Evolutionary conservation across 352 stramenopile genomes (phyloP).

Genomic region (Globisporangium canariense): DNA sequence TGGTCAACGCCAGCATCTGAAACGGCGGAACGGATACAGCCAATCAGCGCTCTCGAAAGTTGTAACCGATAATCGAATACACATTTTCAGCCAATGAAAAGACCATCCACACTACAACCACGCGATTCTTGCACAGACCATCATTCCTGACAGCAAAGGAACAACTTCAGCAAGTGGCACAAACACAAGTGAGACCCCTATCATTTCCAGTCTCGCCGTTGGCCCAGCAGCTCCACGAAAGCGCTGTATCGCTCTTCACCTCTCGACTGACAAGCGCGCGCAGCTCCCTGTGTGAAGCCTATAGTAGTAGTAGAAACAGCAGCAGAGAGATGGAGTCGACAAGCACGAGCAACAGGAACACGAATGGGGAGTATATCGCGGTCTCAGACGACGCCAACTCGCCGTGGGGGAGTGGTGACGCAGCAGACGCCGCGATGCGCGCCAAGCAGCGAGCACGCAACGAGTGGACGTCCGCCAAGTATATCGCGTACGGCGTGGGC

Average conservation of each 20-base stretch:
- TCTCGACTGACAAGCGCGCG: not conserved
- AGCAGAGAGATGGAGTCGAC: not conserved
- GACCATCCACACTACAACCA: not conserved
- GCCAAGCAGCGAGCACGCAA: constrained; percentile 5
- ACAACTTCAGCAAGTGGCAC: not conserved
- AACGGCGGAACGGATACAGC: constrained; percentile 13
- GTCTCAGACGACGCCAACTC: constrained; percentile 12
- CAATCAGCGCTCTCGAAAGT: constrained; percentile 2
- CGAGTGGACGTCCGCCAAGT: constrained; percentile 56
- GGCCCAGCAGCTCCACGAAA: not conserved
- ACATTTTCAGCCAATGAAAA: not conserved
- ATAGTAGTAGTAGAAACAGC: not conserved
- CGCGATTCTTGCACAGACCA: not conserved
- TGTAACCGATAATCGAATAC: no score
- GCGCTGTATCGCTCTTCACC: not conserved
- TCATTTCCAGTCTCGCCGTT: constrained; percentile 7
- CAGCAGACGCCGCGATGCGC: constrained; percentile 4
- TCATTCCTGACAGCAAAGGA: not conserved
- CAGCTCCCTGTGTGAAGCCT: not conserved
- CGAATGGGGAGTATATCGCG: constrained; percentile 18
- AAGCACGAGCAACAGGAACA: not conserved
- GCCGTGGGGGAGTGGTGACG: not conserved
- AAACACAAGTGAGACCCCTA: not conserved
- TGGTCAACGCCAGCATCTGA: not conserved
- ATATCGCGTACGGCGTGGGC: constrained; percentile 75